These are phyloP conservation scores for Neurospora sp. DNA, from an alignment of 495 filamentous ascomycete genomes.

Conservation along the genomic window DNA sequence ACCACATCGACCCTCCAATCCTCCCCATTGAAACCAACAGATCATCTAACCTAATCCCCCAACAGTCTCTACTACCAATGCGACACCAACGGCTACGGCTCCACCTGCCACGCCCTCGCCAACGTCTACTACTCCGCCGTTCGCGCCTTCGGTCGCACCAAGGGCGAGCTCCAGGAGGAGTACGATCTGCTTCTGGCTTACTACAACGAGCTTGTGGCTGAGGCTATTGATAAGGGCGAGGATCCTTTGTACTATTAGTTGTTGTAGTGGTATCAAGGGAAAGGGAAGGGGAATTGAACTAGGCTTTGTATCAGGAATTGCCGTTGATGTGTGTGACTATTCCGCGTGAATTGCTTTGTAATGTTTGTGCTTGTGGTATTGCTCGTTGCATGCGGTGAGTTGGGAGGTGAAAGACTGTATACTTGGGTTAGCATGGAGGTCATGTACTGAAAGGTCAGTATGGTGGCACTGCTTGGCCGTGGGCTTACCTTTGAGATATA, in stretches of 20 bases:
- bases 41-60: slow-evolving; percentile 13
- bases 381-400: neutral
- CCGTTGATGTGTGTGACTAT: neutral
- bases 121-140: slow-evolving; percentile 38
- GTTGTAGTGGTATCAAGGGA: neutral
- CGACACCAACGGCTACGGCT: neutral
- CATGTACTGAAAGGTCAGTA: neutral
- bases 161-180: slow-evolving; percentile 18
- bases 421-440: neutral
- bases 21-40: slow-evolving; percentile 6
- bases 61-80: slow-evolving; percentile 26
- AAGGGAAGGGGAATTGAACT: neutral
- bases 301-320: neutral
- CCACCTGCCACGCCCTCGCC: slow-evolving; percentile 26
- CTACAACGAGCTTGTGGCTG: slow-evolving; percentile 20
- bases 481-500: neutral
- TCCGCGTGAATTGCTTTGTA: neutral
- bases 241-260: neutral
- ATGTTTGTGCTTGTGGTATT: neutral
- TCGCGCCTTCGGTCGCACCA: slow-evolving; percentile 21
- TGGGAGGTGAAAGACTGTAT: neutral
- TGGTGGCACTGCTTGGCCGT: neutral
- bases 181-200: slow-evolving; percentile 24
- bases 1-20: slow-evolving; percentile 10
- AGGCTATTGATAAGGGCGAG: slow-evolving; percentile 19